phyloP scores from a whole-genome alignment of 2,329 filamentous ascomycete species.

The Berkeleyomyces basicola region DNA sequence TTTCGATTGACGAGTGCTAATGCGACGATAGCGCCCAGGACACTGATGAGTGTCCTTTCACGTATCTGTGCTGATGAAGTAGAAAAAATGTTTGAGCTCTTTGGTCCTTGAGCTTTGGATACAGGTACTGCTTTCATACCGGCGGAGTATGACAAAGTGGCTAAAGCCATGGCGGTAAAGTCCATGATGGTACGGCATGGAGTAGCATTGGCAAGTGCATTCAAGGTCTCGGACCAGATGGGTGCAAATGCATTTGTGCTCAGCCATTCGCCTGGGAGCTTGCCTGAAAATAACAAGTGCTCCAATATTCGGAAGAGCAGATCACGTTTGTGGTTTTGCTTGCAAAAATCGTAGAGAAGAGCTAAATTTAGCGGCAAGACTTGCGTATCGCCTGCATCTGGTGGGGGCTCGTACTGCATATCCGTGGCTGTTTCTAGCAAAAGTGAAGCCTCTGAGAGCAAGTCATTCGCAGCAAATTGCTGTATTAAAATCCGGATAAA shows the following conservation, averaged over 20 bases:
- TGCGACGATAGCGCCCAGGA: constrained; percentile 7
- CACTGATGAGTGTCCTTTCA: constrained; percentile 9
- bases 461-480: constrained; percentile 19
- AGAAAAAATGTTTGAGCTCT: background rate
- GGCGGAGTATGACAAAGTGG: background rate
- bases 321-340: constrained; percentile 6
- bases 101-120: background rate
- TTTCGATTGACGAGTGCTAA: constrained; percentile 5
- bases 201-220: background rate
- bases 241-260: constrained; percentile 10
- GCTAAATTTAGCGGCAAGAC: background rate
- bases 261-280: constrained; percentile 13
- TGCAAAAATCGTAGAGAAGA: constrained; percentile 11
- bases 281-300: constrained; percentile 6
- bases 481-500: constrained; percentile 18
- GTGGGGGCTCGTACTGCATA: constrained; percentile 6
- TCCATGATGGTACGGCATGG: constrained; percentile 11
- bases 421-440: constrained; percentile 3
- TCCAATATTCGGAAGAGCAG: constrained; percentile 11
- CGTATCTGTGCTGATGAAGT: constrained; percentile 3
- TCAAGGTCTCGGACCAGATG: constrained; percentile 11
- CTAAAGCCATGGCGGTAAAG: constrained; percentile 11
- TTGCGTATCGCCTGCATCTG: background rate
- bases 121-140: background rate
- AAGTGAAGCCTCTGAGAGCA: constrained; percentile 18